These are phyloP conservation scores for Komagataella phaffii DNA, from an alignment of 805 yeast species.

Conservation along the genomic window DNA sequence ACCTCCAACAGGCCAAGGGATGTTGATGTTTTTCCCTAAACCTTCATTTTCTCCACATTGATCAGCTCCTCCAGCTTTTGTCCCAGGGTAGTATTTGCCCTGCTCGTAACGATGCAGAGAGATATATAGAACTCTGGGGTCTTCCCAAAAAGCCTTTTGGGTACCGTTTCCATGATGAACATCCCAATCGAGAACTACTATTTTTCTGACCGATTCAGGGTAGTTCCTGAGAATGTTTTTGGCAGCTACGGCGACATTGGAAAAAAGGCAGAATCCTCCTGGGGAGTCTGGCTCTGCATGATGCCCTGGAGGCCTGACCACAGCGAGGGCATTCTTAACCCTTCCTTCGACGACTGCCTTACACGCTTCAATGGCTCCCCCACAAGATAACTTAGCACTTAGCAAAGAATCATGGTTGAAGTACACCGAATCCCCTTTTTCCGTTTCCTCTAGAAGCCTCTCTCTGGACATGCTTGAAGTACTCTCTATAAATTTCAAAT, in stretches of 20 bases:
- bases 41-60: constrained; percentile 81
- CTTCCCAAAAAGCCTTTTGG: constrained; percentile 79
- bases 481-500: constrained; percentile 59
- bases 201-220: constrained; percentile 78
- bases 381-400: constrained; percentile 87
- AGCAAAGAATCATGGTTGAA: constrained; percentile 81
- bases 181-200: constrained; percentile 92
- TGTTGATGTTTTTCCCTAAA: constrained; percentile 75
- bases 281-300: constrained; percentile 97
- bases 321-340: constrained; percentile 86
- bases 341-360: constrained; percentile 86
- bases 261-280: constrained; percentile 92
- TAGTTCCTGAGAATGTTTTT: constrained; percentile 66
- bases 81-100: constrained; percentile 91
- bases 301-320: constrained; percentile 98
- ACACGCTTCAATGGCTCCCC: constrained; percentile 95
- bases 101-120: constrained; percentile 88
- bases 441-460: constrained; percentile 68
- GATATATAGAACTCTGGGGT: constrained; percentile 82
- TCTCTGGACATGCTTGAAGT: constrained; percentile 72
- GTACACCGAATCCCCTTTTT: constrained; percentile 87
- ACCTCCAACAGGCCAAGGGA: constrained; percentile 90
- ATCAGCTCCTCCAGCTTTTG: constrained; percentile 68
- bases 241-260: constrained; percentile 96
- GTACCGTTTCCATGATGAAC: constrained; percentile 99